A percentile compares a stretch with the other conserved stretches of the same genome.
Evolutionary conservation across 2,329 filamentous ascomycete genomes (phyloP).

Genomic region (Curvularia hawaiiensis): DNA sequence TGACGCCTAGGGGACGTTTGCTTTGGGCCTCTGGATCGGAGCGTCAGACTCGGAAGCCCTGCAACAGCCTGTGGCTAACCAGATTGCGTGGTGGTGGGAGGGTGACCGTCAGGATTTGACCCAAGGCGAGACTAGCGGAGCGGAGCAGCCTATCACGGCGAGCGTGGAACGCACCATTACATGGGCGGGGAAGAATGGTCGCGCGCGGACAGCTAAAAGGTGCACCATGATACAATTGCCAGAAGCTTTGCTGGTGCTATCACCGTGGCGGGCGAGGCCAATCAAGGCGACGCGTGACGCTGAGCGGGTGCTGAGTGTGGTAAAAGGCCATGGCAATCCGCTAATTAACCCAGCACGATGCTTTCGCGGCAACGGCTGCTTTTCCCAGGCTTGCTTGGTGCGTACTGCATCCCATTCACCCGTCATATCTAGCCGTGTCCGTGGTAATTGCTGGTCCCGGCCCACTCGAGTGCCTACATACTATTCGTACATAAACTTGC

Average conservation of each 20-base stretch:
- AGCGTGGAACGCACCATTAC: slow-evolving; percentile 10
- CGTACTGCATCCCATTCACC: slow-evolving; percentile 24
- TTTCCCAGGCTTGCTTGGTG: slow-evolving; percentile 19
- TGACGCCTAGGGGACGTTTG: slow-evolving; percentile 2
- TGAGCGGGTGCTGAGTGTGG: slow-evolving; percentile 26
- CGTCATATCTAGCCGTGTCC: slow-evolving; percentile 31
- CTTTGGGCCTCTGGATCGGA: slow-evolving; percentile 16
- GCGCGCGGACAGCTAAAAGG: slow-evolving; percentile 3
- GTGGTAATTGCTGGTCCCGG: slow-evolving; percentile 33
- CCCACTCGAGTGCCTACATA: slow-evolving; percentile 27
- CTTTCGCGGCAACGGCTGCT: slow-evolving; percentile 21
- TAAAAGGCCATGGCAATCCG: slow-evolving; percentile 37
- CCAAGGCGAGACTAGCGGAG: slow-evolving; percentile 15
- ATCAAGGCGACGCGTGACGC: slow-evolving; percentile 41
- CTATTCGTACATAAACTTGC: slow-evolving; percentile 41
- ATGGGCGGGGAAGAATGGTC: slow-evolving; percentile 15
- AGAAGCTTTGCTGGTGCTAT: slow-evolving; percentile 20
- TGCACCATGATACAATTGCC: slow-evolving; percentile 9
- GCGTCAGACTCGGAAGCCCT: slow-evolving; percentile 29
- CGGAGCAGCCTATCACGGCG: slow-evolving; percentile 24
- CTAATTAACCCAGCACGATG: slow-evolving; percentile 4
- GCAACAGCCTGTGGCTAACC: slow-evolving; percentile 35
- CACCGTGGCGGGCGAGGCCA: slow-evolving; percentile 20
- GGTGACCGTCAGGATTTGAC: slow-evolving; percentile 21
- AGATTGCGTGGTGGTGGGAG: slow-evolving; percentile 29